A percentile compares a stretch with the other conserved stretches of the same genome.
These are phyloP conservation scores for Chytriomyces sp. DNA, from an alignment of 192 early-diverging fungal genomes.

Conservation along the genomic window DNA sequence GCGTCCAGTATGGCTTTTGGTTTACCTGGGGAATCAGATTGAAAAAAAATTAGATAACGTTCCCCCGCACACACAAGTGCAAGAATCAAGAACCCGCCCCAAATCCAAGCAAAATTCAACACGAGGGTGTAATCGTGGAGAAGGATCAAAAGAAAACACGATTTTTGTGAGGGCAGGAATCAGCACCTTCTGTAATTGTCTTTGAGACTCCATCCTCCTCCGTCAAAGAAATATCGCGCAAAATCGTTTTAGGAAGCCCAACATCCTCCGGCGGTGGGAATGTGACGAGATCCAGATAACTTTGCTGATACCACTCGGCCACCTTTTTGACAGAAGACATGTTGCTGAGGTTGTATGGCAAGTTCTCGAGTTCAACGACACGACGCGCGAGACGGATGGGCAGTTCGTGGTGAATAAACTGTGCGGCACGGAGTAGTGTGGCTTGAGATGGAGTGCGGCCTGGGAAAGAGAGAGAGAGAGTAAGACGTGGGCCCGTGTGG, in stretches of 20 bases:
- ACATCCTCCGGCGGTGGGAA: conserved; percentile 58
- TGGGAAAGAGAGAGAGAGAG: conserved; percentile 9
- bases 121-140: not conserved
- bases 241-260: conserved; percentile 44
- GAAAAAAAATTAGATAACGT: not conserved
- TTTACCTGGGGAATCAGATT: conserved; percentile 22
- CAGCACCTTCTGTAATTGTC: conserved; percentile 18
- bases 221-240: conserved; percentile 17
- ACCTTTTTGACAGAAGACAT: conserved; percentile 93
- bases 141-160: not conserved
- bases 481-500: not conserved
- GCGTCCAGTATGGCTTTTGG: conserved; percentile 39
- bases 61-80: too few relatives aligned
- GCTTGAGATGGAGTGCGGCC: conserved; percentile 48
- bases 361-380: conserved; percentile 90
- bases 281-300: conserved; percentile 74
- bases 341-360: conserved; percentile 82
- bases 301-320: conserved; percentile 94
- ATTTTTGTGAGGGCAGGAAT: too few relatives aligned
- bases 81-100: too few relatives aligned
- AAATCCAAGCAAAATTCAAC: not conserved
- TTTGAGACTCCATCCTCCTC: conserved; percentile 24
- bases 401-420: conserved; percentile 73
- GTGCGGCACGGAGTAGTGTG: conserved; percentile 53
- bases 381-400: conserved; percentile 92